These are phyloP conservation scores for Phytophthora nicotianae DNA, from an alignment of 352 stramenopile species.

Conservation along the genomic window DNA sequence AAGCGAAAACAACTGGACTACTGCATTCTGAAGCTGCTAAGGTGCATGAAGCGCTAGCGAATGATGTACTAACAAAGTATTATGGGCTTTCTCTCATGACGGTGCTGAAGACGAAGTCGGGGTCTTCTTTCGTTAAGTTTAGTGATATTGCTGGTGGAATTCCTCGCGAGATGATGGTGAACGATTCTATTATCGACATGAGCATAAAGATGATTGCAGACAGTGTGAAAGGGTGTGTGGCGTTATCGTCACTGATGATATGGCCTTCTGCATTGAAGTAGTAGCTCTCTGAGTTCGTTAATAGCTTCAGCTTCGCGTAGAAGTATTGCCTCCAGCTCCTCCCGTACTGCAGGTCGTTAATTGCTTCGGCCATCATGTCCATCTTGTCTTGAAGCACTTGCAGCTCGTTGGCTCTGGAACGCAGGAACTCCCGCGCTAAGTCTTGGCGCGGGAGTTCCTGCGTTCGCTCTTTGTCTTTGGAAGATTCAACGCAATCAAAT, in stretches of 20 bases:
- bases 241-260: not conserved
- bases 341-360: not conserved
- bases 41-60: not conserved
- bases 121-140: not conserved
- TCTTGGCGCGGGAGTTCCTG: not conserved
- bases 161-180: not conserved
- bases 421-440: not conserved
- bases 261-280: not conserved
- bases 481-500: not conserved
- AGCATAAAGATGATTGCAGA: not conserved
- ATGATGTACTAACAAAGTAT: not conserved
- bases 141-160: not conserved
- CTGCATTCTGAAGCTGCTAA: not conserved
- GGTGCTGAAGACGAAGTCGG: not conserved
- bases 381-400: constrained; percentile 3
- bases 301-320: not conserved
- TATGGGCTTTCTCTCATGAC: not conserved
- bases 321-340: not conserved
- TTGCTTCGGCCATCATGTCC: not conserved
- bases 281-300: not conserved
- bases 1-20: not conserved
- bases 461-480: not conserved
- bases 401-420: not conserved
- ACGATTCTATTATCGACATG: not conserved
- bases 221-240: not conserved